Evolutionary conservation across 1,139 yeast species (phyloP).

Genomic region (Blastobotrys persicus): DNA sequence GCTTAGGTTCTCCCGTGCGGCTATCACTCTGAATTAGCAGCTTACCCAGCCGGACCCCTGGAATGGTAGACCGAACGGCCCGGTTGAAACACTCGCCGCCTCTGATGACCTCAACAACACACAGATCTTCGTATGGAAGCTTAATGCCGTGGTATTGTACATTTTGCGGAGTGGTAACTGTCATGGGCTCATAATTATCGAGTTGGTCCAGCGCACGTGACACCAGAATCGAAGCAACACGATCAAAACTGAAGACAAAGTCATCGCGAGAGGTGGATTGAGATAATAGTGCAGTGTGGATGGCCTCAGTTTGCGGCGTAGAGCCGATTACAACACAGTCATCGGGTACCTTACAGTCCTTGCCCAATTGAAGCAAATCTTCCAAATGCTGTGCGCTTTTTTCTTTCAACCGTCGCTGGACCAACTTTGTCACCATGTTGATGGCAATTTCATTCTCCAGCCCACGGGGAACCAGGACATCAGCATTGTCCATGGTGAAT

Average conservation of each 20-base stretch:
- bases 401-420: conserved; percentile 62
- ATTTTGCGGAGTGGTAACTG: conserved; percentile 49
- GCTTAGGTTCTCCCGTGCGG: conserved; percentile 86
- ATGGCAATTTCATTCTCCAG: conserved; percentile 80
- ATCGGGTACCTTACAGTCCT: neutral
- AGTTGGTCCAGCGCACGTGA: conserved; percentile 61
- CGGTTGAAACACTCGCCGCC: conserved; percentile 92
- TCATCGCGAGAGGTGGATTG: conserved; percentile 60
- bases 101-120: conserved; percentile 77
- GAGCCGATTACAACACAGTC: conserved; percentile 43
- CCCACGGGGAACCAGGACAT: conserved; percentile 84
- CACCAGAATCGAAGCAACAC: conserved; percentile 69
- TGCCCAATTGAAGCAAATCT: conserved; percentile 55
- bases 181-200: conserved; percentile 31
- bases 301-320: conserved; percentile 68
- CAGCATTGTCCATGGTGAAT: conserved; percentile 80
- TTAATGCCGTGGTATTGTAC: conserved; percentile 42
- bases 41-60: conserved; percentile 78
- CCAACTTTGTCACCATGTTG: conserved; percentile 72
- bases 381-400: conserved; percentile 68
- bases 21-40: conserved; percentile 84
- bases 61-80: conserved; percentile 65
- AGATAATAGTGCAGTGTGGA: conserved; percentile 67
- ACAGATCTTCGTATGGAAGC: conserved; percentile 46
- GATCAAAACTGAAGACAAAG: conserved; percentile 80